A percentile compares a stretch with the other conserved stretches of the same genome.
Conservation (phyloP, 768 basidiomycete genomes). For the Serendipita sp. region DNA sequence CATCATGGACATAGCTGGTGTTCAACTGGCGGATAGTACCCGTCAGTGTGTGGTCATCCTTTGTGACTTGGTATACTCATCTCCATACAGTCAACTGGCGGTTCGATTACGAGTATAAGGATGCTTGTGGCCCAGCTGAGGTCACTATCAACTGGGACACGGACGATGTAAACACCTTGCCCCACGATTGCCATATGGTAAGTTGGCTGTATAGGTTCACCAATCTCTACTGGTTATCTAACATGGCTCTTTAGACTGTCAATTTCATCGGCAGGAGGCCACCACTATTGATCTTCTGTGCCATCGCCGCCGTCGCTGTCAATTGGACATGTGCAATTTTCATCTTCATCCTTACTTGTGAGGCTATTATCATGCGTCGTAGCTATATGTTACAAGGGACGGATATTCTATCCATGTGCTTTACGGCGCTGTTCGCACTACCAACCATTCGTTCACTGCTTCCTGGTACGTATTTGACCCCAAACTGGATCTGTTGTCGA, state of each 20-base stretch:
- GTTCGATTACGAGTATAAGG: not conserved
- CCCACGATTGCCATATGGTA: not conserved
- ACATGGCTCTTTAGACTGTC: not conserved
- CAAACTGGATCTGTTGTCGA: too few species aligned
- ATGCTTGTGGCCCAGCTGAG: too few species aligned
- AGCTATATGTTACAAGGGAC: not conserved
- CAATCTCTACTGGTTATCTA: not conserved
- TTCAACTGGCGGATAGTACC: not conserved
- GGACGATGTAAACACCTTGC: too few species aligned
- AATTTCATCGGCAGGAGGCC: not conserved
- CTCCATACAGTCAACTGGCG: not conserved
- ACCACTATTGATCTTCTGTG: not conserved
- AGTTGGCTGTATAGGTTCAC: not conserved
- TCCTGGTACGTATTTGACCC: not conserved
- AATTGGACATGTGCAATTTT: not conserved
- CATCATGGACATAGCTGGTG: too few species aligned
- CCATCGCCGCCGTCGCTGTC: not conserved
- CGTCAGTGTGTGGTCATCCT: not conserved
- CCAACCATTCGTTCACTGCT: not conserved
- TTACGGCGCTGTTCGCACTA: not conserved
- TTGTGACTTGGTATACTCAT: not conserved
- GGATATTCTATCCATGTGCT: not conserved
- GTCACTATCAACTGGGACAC: not conserved
- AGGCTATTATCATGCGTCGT: not conserved
- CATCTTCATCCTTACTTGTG: constrained; percentile 4